These are phyloP conservation scores for Nitzschia sp. DNA, from an alignment of 108 stramenopile genomes.

Conservation along the genomic window DNA sequence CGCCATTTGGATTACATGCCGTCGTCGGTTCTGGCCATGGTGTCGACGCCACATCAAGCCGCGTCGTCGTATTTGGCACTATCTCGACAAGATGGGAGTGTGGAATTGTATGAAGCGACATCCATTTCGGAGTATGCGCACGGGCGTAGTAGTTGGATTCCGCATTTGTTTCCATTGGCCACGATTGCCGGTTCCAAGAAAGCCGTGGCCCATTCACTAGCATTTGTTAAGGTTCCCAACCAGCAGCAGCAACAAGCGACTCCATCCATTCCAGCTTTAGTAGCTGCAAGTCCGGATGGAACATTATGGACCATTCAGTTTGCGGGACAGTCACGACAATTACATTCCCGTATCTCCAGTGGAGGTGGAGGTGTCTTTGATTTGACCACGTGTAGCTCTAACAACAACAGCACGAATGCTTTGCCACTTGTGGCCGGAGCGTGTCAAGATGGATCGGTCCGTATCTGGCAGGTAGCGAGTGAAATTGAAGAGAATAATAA, in stretches of 20 bases:
- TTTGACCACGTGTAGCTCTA: conserved; percentile 32
- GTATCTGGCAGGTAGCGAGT: conserved; percentile 61
- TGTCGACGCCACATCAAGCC: conserved; percentile 28
- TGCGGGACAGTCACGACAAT: conserved; percentile 34
- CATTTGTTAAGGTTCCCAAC: neutral
- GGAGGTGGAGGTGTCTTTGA: conserved; percentile 83
- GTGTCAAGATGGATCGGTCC: conserved; percentile 77
- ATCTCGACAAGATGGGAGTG: conserved; percentile 67
- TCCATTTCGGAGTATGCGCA: neutral
- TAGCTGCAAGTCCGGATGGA: conserved; percentile 79
- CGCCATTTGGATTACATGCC: conserved; percentile 66
- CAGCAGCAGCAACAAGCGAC: neutral
- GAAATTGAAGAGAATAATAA: neutral
- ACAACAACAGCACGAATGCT: neutral
- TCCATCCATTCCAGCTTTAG: conserved; percentile 35
- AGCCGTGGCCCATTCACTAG: conserved; percentile 44
- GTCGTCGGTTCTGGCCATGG: conserved; percentile 55
- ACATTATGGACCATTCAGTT: conserved; percentile 81
- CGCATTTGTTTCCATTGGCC: conserved; percentile 31
- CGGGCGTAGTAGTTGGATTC: neutral
- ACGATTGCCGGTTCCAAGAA: conserved; percentile 63
- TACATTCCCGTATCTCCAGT: conserved; percentile 55
- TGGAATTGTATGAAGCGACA: conserved; percentile 47
- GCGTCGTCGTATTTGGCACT: conserved; percentile 35
- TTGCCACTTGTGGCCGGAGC: conserved; percentile 57